Percentiles rank a stretch among this genome's conserved stretches.
phyloP scores from a whole-genome alignment of 2,329 filamentous ascomycete species.

The Nemania sp. region DNA sequence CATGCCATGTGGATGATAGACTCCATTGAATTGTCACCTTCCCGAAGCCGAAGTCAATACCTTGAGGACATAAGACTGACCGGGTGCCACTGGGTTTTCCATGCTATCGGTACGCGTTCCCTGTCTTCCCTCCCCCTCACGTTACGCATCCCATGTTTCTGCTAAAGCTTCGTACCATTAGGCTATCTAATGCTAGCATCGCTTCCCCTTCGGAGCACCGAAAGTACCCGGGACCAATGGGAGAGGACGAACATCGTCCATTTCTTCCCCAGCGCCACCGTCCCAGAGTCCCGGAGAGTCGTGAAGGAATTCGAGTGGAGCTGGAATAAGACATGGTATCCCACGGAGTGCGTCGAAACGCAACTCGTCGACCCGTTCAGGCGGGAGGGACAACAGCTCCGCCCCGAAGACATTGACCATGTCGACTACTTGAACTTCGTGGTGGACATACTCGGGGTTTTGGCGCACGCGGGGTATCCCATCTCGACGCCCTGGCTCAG shows the following conservation, averaged over 20 bases:
- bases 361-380: not conserved
- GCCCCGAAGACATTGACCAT: not conserved
- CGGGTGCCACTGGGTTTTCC: not conserved
- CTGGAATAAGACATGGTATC: not conserved
- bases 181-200: slow-evolving; percentile 22
- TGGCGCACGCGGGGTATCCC: no score
- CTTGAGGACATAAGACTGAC: not conserved
- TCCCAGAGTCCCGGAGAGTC: not conserved
- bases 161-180: not conserved
- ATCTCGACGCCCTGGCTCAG: slow-evolving; percentile 14
- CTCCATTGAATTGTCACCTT: not conserved
- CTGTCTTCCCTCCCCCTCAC: not conserved
- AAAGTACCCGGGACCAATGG: not conserved
- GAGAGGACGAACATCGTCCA: no score
- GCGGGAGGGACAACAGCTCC: not conserved
- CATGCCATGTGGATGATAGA: not conserved
- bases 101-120: slow-evolving; percentile 11
- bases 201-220: not conserved
- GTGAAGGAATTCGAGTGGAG: not conserved
- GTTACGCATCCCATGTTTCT: not conserved
- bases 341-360: not conserved
- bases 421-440: slow-evolving; percentile 12
- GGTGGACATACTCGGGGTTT: not conserved
- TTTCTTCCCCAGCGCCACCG: not conserved
- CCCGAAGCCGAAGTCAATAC: no score